Percentiles rank a stretch among this genome's conserved stretches.
phyloP scores from a whole-genome alignment of 805 yeast genomes.

The Kodamaea restingae region DNA sequence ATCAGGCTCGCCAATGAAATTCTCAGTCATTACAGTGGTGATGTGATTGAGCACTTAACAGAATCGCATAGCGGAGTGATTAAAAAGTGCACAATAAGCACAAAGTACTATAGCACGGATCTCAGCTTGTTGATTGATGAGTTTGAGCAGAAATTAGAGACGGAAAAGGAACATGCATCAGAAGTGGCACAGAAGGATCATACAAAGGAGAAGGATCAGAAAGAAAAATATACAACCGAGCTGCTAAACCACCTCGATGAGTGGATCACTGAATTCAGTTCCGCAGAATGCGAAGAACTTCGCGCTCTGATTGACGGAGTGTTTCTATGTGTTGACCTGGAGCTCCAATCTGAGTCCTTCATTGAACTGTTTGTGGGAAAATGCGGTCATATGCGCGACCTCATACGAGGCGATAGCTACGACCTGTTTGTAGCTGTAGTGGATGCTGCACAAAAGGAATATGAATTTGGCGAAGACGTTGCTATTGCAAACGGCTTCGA shows the following conservation, averaged over 20 bases:
- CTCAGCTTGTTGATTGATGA: constrained; percentile 36
- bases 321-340: constrained; percentile 36
- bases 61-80: constrained; percentile 33
- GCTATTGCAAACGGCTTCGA: constrained; percentile 40
- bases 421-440: constrained; percentile 9
- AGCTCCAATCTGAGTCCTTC: constrained; percentile 17
- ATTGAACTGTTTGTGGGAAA: constrained; percentile 11
- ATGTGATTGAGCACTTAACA: not conserved
- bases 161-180: not conserved
- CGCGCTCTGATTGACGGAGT: constrained; percentile 46
- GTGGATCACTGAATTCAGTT: constrained; percentile 40
- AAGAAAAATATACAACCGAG: not conserved
- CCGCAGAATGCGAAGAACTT: constrained; percentile 38
- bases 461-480: constrained; percentile 37
- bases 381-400: constrained; percentile 1
- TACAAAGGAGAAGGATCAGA: not conserved
- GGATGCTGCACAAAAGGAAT: constrained; percentile 1
- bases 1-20: constrained; percentile 21
- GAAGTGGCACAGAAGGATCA: not conserved
- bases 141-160: constrained; percentile 11
- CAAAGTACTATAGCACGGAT: constrained; percentile 30
- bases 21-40: not conserved
- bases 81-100: constrained; percentile 20
- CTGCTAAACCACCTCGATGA: constrained; percentile 15
- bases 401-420: not conserved